These are phyloP conservation scores for Gnomoniopsis sp. DNA, from an alignment of 2,329 filamentous ascomycete genomes.

Conservation along the genomic window DNA sequence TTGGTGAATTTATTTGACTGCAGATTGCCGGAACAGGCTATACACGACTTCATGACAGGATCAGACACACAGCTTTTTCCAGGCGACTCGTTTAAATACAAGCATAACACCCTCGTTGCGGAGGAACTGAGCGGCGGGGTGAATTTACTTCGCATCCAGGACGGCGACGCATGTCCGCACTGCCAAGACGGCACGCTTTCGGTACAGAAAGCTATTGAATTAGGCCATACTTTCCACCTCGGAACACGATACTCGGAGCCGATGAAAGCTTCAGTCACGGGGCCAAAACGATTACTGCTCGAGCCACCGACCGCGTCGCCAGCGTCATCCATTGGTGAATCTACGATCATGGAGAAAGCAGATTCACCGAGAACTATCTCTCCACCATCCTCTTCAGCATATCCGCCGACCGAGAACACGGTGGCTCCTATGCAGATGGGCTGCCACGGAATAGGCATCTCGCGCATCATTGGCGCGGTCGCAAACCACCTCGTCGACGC, in stretches of 20 bases:
- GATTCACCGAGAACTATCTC: slow-evolving; percentile 21
- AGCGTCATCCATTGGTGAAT: neutral
- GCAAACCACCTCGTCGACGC: slow-evolving; percentile 71
- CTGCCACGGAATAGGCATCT: slow-evolving; percentile 92
- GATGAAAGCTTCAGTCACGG: slow-evolving; percentile 60
- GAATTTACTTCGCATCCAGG: slow-evolving; percentile 61
- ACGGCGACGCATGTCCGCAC: slow-evolving; percentile 69
- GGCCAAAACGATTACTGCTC: slow-evolving; percentile 30
- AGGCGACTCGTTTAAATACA: neutral
- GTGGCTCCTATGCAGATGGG: slow-evolving; percentile 78
- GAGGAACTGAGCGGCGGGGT: slow-evolving; percentile 30
- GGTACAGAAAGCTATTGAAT: slow-evolving; percentile 74
- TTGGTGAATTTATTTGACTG: slow-evolving; percentile 37
- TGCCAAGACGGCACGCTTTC: slow-evolving; percentile 63
- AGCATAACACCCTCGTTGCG: slow-evolving; percentile 10
- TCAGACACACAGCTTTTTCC: neutral
- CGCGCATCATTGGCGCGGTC: slow-evolving; percentile 82
- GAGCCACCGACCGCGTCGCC: neutral
- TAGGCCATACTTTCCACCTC: slow-evolving; percentile 93
- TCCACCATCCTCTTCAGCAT: slow-evolving; percentile 10
- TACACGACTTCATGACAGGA: neutral
- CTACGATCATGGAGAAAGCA: neutral
- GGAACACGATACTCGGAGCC: slow-evolving; percentile 83
- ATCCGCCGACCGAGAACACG: slow-evolving; percentile 21
- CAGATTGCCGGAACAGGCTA: slow-evolving; percentile 23